A percentile compares a stretch with the other conserved stretches of the same genome.
phyloP scores from a whole-genome alignment of 768 basidiomycete genomes.

The Mycena leptocephala region DNA sequence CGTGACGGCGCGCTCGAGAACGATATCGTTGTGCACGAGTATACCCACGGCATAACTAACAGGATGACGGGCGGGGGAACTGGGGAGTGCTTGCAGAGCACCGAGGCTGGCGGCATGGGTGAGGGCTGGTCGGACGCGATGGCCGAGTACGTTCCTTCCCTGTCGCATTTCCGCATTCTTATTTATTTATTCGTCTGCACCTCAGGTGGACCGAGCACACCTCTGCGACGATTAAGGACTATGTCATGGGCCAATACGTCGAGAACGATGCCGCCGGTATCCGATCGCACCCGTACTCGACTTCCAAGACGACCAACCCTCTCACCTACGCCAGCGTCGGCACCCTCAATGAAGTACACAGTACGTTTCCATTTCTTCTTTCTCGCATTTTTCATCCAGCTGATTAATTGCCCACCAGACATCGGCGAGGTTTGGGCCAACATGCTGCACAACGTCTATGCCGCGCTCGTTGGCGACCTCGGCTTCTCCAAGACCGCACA shows the following conservation, averaged over 20 bases:
- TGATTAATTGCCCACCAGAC: not conserved
- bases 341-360: constrained; percentile 50
- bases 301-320: constrained; percentile 54
- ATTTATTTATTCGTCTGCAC: constrained; percentile 31
- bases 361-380: too few relatives aligned
- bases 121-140: constrained; percentile 79
- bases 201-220: constrained; percentile 49
- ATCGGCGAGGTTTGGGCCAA: constrained; percentile 30
- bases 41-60: constrained; percentile 59
- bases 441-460: constrained; percentile 23
- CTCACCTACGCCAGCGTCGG: constrained; percentile 46
- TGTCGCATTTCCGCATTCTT: constrained; percentile 40
- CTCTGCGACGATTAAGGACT: constrained; percentile 43
- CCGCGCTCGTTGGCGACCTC: not conserved
- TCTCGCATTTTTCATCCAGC: not conserved
- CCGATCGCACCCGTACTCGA: constrained; percentile 62
- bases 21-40: constrained; percentile 54
- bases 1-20: constrained; percentile 25
- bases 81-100: constrained; percentile 73
- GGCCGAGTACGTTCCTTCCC: constrained; percentile 54
- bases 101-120: constrained; percentile 78
- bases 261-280: constrained; percentile 59
- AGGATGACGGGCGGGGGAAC: constrained; percentile 65
- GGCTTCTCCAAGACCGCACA: not conserved
- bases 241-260: constrained; percentile 55